Percentiles rank a stretch among this genome's conserved stretches.
phyloP scores from a whole-genome alignment of 2,329 filamentous ascomycete genomes.

The Colletotrichum sp. region DNA sequence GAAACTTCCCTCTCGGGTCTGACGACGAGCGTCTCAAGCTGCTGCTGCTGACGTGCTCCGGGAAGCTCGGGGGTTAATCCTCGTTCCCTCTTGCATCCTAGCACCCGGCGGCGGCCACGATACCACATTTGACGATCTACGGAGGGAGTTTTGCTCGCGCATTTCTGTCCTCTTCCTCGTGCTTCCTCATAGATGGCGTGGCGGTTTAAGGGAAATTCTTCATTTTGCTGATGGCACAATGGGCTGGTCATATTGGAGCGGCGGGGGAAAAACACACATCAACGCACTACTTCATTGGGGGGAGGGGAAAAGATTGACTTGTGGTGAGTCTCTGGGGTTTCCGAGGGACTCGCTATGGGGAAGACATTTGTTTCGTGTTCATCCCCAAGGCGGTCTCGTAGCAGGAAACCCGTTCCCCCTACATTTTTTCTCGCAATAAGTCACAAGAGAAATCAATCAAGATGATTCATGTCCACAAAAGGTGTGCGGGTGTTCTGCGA shows the following conservation, averaged over 20 bases:
- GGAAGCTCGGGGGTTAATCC: slow-evolving; percentile 18
- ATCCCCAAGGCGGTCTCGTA: slow-evolving; percentile 2
- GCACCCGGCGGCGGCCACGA: slow-evolving; percentile 6
- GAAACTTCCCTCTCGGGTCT: not conserved
- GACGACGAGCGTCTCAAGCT: not conserved
- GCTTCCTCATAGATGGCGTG: slow-evolving; percentile 58
- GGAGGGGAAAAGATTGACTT: slow-evolving; percentile 3
- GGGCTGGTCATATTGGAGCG: slow-evolving; percentile 34
- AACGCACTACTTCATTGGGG: not conserved
- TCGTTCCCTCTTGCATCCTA: not conserved
- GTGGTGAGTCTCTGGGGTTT: not conserved
- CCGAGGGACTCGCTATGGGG: not conserved
- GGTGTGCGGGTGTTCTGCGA: not conserved
- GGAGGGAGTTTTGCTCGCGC: slow-evolving; percentile 19
- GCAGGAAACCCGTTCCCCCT: not conserved
- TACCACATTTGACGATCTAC: not conserved
- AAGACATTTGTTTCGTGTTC: not conserved
- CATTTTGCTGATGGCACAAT: slow-evolving; percentile 51
- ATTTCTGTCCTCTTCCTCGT: slow-evolving; percentile 50
- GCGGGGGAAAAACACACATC: slow-evolving; percentile 12
- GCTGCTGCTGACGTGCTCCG: not conserved
- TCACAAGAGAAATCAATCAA: slow-evolving; percentile 20
- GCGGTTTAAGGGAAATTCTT: slow-evolving; percentile 56
- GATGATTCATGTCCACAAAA: slow-evolving; percentile 19
- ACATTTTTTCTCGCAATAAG: slow-evolving; percentile 12